phyloP scores from a whole-genome alignment of 1,139 yeast species.

The Yamadazyma mexicana region DNA sequence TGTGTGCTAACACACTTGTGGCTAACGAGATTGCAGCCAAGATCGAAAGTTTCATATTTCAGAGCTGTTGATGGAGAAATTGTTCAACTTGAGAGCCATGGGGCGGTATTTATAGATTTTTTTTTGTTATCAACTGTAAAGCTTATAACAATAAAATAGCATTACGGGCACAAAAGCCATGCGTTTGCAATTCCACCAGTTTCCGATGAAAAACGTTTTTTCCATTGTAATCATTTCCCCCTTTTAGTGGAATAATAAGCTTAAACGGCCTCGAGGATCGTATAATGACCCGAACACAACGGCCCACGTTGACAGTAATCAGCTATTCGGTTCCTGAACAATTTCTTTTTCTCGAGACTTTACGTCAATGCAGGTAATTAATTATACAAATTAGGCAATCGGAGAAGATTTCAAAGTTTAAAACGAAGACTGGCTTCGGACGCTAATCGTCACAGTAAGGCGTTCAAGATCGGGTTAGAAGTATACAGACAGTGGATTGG shows the following conservation, averaged over 20 bases:
- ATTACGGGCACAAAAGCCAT: background rate
- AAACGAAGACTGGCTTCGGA: no score
- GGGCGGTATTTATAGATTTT: slow-evolving; percentile 1
- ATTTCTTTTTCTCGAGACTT: background rate
- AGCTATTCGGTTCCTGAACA: background rate
- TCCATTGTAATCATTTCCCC: no score
- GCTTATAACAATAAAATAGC: background rate
- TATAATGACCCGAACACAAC: no score
- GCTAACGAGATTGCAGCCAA: slow-evolving; percentile 4
- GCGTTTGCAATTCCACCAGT: no score
- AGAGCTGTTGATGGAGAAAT: background rate
- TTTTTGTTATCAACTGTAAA: background rate
- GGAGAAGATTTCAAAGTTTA: background rate
- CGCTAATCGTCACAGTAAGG: no score
- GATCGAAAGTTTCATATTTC: background rate
- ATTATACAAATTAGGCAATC: background rate
- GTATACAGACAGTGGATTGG: no score
- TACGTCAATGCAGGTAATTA: slow-evolving; percentile 2
- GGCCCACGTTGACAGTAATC: background rate
- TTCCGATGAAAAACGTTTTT: background rate
- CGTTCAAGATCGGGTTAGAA: no score
- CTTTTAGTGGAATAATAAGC: no score
- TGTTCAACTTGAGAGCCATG: background rate
- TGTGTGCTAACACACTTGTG: slow-evolving; percentile 14
- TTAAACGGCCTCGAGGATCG: no score